Conservation (phyloP, 164 flowering plant genomes). For the Aristolochia californica region DNA sequence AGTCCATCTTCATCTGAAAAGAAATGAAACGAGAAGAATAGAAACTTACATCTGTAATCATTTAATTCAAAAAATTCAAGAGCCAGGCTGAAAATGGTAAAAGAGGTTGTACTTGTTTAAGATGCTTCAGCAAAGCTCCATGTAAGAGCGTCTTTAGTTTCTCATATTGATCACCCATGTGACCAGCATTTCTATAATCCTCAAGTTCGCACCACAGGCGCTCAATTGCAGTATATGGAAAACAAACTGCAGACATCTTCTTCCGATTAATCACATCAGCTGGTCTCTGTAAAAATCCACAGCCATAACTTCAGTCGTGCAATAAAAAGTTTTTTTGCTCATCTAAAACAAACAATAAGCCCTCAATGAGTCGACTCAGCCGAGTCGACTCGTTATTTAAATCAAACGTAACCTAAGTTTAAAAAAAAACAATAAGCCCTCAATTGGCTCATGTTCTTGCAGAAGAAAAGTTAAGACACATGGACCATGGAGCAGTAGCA, state of each 20-base stretch:
- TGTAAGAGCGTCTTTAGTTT: slow-evolving; percentile 52
- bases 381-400: no score
- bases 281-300: slow-evolving; percentile 49
- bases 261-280: slow-evolving; percentile 57
- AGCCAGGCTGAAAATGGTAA: background rate
- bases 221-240: slow-evolving; percentile 73
- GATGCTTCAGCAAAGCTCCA: slow-evolving; percentile 56
- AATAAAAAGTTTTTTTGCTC: background rate
- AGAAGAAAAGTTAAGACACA: no score
- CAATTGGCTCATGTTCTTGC: background rate
- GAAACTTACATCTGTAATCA: background rate
- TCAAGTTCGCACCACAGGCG: slow-evolving; percentile 68
- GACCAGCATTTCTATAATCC: slow-evolving; percentile 41
- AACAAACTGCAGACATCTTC: slow-evolving; percentile 75
- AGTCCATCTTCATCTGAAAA: slow-evolving; percentile 58
- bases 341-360: background rate
- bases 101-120: slow-evolving; percentile 42
- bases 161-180: slow-evolving; percentile 64
- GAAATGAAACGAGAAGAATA: background rate
- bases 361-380: no score
- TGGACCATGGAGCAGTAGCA: no score
- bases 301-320: background rate
- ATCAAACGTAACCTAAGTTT: no score
- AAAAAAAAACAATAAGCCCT: no score
- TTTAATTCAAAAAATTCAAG: background rate